Evolutionary conservation across 805 yeast genomes (phyloP), one percentile per base, ranked within the genome.

Genomic region (Starmerella floricola): DNA sequence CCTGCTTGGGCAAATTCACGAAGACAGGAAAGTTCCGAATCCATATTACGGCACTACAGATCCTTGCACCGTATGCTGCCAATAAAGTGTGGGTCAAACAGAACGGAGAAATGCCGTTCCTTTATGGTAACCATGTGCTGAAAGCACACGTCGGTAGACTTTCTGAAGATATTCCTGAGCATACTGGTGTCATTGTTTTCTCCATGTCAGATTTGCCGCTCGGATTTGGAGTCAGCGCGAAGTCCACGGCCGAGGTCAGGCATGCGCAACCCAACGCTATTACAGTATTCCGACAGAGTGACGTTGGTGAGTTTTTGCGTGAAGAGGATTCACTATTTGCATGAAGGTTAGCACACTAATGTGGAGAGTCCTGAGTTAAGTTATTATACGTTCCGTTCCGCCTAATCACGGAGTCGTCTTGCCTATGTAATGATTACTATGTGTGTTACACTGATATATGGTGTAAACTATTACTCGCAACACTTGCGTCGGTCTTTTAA

Each of bases 131-230:
- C 66, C 95, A 91, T 61, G 88, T 88, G 21, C 69, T 91, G 53
- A 91, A 91, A 61, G 98, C 98, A 4, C 98, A 91, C 60, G 72
- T 91, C 43, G 98, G 98, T 28, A 79, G 86, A 55, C 85, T 91
- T 82, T 81, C 94, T 42, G 98, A 91, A 53, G 97, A 91, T 59
- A 83, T 91, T 42, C 97, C 97, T 24, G 97, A 88, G 62, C 98
- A 91, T 58, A 91, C 95, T 2, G 98, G 98, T 57, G 87, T 91
- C 18, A 72, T 91, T 51, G 79, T 91, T 13, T 85, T 73, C 55
- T 79, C 94, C 8, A 91, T 91, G 97, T 69, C 71, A 45, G 98
- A 91, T 61, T 74, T 78, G 24, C 95, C 98, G 17, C 68, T 88
- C 30, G 98, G 98, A 0, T 91, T 91, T 56, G 98, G 98, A 46